Percentiles rank a stretch among this genome's conserved stretches.
These are phyloP conservation scores for Inga oerstediana DNA, from an alignment of 306 rosid genomes.

Conservation along the genomic window DNA sequence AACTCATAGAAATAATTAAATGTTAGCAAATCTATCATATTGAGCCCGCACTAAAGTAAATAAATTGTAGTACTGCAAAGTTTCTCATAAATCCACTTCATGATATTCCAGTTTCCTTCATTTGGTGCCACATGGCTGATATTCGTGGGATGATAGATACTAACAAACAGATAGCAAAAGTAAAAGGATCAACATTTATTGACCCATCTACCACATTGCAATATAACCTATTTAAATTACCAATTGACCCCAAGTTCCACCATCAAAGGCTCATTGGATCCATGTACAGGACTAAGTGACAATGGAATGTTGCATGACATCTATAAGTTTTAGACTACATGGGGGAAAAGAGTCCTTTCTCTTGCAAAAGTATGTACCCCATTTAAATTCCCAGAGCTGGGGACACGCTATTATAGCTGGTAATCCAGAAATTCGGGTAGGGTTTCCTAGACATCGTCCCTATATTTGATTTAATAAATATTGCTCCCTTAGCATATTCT, in stretches of 20 bases:
- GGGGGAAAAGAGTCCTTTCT: constrained; percentile 7
- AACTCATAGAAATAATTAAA: constrained; percentile 15
- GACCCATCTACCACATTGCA: background rate
- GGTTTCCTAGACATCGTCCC: background rate
- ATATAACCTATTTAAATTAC: background rate
- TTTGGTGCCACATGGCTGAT: background rate
- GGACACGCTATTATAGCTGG: background rate
- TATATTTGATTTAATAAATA: constrained; percentile 22
- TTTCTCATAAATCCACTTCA: constrained; percentile 17
- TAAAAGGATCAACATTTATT: background rate
- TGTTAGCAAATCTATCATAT: constrained; percentile 3
- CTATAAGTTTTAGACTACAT: background rate
- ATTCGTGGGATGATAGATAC: background rate
- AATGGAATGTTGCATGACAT: constrained; percentile 18
- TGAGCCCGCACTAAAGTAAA: background rate
- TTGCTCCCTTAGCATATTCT: constrained; percentile 3
- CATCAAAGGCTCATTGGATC: constrained; percentile 3
- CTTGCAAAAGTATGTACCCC: constrained; percentile 1
- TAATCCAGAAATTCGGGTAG: constrained; percentile 16
- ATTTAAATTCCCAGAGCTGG: background rate
- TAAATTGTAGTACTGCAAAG: constrained; percentile 1
- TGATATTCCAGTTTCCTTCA: background rate
- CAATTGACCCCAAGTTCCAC: background rate
- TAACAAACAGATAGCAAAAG: background rate
- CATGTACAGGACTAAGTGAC: background rate